These are phyloP conservation scores for Pythium plurisporium DNA, from an alignment of 352 stramenopile genomes.

Conservation along the genomic window DNA sequence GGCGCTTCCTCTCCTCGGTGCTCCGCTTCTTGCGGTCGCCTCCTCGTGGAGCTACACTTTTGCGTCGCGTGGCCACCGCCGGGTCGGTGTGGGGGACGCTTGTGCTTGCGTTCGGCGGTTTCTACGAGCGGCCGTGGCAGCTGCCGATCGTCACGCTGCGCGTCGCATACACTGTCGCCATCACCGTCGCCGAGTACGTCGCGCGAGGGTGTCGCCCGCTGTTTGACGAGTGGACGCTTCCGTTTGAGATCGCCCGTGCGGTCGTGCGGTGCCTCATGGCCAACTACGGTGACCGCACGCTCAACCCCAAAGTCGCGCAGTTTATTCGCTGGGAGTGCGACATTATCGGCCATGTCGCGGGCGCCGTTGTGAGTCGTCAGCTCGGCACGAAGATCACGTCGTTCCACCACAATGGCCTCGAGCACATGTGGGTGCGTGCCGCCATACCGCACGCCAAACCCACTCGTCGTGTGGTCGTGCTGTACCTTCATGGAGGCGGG, in stretches of 20 bases:
- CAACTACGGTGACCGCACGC: constrained; percentile 10
- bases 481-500: constrained; percentile 53
- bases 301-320: constrained; percentile 5
- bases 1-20: not conserved
- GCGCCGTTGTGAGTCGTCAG: constrained; percentile 1
- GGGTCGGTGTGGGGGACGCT: constrained; percentile 13
- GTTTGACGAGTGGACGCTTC: constrained; percentile 20
- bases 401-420: constrained; percentile 18
- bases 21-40: not conserved
- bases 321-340: constrained; percentile 14
- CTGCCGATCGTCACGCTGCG: constrained; percentile 7
- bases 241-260: constrained; percentile 21
- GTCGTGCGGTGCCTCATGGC: constrained; percentile 12
- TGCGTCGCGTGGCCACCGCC: constrained; percentile 4
- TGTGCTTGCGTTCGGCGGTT: constrained; percentile 10
- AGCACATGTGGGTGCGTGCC: constrained; percentile 22
- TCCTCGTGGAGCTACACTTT: not conserved
- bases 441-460: not conserved
- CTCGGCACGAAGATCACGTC: constrained; percentile 3
- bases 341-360: not conserved
- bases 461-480: constrained; percentile 29
- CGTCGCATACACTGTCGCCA: constrained; percentile 6
- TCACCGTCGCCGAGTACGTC: constrained; percentile 17
- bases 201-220: constrained; percentile 16
- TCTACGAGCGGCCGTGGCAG: constrained; percentile 15